Percentiles rank a stretch among this genome's conserved stretches.
These are phyloP conservation scores for Sphaerulina vaccinii DNA, from an alignment of 2,329 filamentous ascomycete species.

Conservation along the genomic window DNA sequence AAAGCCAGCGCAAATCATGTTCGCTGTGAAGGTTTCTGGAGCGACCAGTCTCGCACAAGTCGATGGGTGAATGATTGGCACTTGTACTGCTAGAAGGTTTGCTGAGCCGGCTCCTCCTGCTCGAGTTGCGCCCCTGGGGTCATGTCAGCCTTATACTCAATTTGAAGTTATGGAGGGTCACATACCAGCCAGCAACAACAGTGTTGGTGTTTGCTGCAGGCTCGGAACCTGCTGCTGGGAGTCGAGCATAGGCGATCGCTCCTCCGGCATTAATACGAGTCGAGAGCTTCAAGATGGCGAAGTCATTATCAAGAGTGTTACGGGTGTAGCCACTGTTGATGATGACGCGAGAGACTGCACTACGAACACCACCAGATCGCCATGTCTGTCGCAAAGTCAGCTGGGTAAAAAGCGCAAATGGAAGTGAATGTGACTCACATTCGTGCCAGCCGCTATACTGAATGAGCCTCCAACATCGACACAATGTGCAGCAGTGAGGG, in stretches of 20 bases:
- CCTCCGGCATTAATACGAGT: background rate
- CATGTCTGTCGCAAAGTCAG: background rate
- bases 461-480: slow-evolving; percentile 1
- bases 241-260: background rate
- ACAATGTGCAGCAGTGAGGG: slow-evolving; percentile 4
- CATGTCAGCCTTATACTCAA: too few relatives aligned
- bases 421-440: background rate
- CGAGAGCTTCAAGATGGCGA: background rate
- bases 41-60: background rate
- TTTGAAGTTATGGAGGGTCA: background rate
- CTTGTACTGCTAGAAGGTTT: background rate
- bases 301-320: background rate
- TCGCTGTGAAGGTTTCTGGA: background rate
- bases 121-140: background rate
- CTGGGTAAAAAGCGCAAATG: background rate
- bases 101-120: background rate
- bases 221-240: slow-evolving; percentile 1
- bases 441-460: background rate
- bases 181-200: slow-evolving; percentile 2
- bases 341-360: background rate
- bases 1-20: slow-evolving; percentile 4
- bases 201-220: background rate
- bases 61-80: background rate
- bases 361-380: background rate
- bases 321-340: background rate